Percentiles rank a stretch among this genome's conserved stretches.
Conservation (phyloP, 768 basidiomycete genomes). For the Suillus sp. region DNA sequence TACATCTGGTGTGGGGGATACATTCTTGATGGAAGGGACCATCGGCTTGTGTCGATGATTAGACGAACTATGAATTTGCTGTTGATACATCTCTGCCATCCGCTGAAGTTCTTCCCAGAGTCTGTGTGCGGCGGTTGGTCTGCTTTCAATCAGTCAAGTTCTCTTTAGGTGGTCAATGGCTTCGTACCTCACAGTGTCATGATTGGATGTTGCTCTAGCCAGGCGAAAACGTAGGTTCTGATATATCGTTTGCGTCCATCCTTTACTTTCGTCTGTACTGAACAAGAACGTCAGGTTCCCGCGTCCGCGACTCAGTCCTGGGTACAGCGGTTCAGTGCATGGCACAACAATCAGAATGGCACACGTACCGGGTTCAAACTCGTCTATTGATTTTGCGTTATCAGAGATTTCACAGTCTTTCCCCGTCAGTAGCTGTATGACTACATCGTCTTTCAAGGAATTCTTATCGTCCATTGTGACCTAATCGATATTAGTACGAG, state of each 20-base stretch:
- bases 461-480: conserved; percentile 22
- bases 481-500: conserved; percentile 17
- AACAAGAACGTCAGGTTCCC: conserved; percentile 24
- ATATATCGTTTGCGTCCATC: conserved; percentile 25
- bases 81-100: conserved; percentile 21
- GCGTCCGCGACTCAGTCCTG: conserved; percentile 21
- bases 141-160: conserved; percentile 12
- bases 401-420: conserved; percentile 12
- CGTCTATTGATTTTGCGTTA: conserved; percentile 5
- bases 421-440: conserved; percentile 25
- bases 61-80: conserved; percentile 17
- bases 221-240: conserved; percentile 23
- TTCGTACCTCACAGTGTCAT: conserved; percentile 20
- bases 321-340: neutral
- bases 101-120: conserved; percentile 21
- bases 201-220: neutral
- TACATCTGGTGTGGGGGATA: conserved; percentile 20
- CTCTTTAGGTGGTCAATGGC: neutral
- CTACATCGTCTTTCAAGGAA: conserved; percentile 20
- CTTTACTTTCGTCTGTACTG: conserved; percentile 21
- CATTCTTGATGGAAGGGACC: neutral
- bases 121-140: conserved; percentile 17
- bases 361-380: conserved; percentile 27
- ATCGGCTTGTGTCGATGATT: neutral
- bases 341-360: neutral